Conservation (phyloP, 257 asterid genomes). For the Jaltomata sinuosa region DNA sequence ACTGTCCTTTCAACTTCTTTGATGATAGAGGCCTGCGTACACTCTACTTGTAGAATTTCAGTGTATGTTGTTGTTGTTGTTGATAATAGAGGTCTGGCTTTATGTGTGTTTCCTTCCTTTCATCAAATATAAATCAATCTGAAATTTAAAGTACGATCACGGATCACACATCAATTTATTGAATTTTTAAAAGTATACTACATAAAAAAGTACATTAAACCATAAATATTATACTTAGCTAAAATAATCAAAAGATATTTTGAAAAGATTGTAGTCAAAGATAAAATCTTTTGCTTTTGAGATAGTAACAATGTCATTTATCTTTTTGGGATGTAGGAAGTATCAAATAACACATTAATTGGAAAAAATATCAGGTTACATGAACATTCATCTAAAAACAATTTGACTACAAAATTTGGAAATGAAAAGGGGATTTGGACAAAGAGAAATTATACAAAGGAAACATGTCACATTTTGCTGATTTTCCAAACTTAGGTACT, state of each 20-base stretch:
- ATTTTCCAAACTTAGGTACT: neutral
- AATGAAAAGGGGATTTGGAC: neutral
- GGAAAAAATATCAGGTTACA: neutral
- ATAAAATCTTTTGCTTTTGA: neutral
- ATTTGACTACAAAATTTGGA: neutral
- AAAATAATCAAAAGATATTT: neutral
- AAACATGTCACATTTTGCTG: neutral
- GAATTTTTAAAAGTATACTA: too few relatives aligned
- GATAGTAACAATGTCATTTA: neutral
- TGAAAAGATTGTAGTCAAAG: neutral
- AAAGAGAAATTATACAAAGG: neutral
- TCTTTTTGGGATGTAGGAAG: neutral
- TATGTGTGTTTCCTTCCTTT: too few relatives aligned
- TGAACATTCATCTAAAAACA: neutral
- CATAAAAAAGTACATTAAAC: too few relatives aligned
- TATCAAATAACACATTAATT: neutral
- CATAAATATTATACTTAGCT: too few relatives aligned
- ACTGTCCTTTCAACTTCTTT: too few relatives aligned
- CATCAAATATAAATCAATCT: neutral
- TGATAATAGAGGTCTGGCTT: neutral
- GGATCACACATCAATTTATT: neutral
- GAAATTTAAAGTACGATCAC: too few relatives aligned
- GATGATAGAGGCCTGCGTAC: too few relatives aligned
- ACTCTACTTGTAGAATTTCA: too few relatives aligned
- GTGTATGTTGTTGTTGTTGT: too few relatives aligned